Evolutionary conservation across 2,329 filamentous ascomycete genomes (phyloP), one percentile per base, ranked within the genome.

Genomic region (Fusarium irregulare): DNA sequence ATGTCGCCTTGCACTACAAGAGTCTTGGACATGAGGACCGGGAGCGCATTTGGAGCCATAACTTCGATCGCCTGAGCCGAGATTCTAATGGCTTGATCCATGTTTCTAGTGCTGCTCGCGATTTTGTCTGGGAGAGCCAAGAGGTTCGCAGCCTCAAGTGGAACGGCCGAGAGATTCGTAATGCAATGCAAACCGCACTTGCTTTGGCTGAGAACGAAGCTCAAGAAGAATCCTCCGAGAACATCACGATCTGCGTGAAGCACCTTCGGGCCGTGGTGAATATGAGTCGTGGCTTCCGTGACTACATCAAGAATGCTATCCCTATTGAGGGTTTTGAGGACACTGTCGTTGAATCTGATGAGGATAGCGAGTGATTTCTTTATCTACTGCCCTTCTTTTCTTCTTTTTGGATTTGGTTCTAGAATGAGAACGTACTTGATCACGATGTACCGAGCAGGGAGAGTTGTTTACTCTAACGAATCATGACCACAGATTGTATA

Each of bases 1-100:
- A 86, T 70, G 82, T 86, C 4, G 82, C 83, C 8, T 77, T 86
- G 47, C 82, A 84, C 75, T 85, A 85, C 72, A 77, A 77, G 56
- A 74, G 79, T 37, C 79, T 85, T 4, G 76, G 72, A 12, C 77
- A 83, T 56, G 77, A 78, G 40, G 80, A 84, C 69, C 80, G 83
- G 45, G 79, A 81, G 67, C 78, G 79, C 59, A 83, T 85, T 73
- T 85, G 83, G 82, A 72, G 75, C 28, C 78, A 82, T 71, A 80
- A 82, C 72, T 84, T 85, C 70, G 83, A 84, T 66, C 80, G 83
- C 12, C 74, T 85, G 27, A 78, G 80, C 70, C 78, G 79, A 54
- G 83, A 85, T 71, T 80, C 79, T 7, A 71, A 57, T 32, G 79
- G 78, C 16, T 76, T 77, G 34, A 78, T 83, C 14, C 79, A 77